Conservation (phyloP, 2,329 filamentous ascomycete species). For the Sporothrix brasiliensis region DNA sequence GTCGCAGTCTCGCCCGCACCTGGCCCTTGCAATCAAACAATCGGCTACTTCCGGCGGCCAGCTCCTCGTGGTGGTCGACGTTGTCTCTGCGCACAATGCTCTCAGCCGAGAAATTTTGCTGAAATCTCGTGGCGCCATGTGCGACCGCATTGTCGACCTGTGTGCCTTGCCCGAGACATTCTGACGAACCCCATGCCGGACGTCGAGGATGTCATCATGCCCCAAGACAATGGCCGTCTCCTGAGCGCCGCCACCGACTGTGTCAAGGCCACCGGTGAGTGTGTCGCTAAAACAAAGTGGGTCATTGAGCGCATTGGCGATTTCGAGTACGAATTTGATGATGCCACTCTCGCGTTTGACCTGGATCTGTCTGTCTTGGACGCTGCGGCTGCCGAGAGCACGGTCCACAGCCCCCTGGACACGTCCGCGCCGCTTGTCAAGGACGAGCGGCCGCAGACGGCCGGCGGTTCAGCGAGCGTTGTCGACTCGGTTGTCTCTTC, state of each 20-base stretch:
- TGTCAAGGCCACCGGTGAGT: slow-evolving; percentile 87
- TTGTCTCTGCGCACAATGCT: slow-evolving; percentile 76
- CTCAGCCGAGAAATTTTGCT: slow-evolving; percentile 68
- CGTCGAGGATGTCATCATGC: slow-evolving; percentile 77
- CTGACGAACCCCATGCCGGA: slow-evolving; percentile 69
- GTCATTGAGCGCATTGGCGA: slow-evolving; percentile 88
- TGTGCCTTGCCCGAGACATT: slow-evolving; percentile 78
- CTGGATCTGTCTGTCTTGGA: slow-evolving; percentile 62
- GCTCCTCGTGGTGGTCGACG: slow-evolving; percentile 77
- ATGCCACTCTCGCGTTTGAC: slow-evolving; percentile 52
- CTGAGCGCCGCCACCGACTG: slow-evolving; percentile 81
- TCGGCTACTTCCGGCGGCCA: slow-evolving; percentile 80
- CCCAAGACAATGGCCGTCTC: slow-evolving; percentile 74
- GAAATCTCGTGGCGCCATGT: slow-evolving; percentile 73
- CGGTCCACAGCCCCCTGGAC: slow-evolving; percentile 36
- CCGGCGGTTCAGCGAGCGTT: slow-evolving; percentile 44
- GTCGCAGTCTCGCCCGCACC: slow-evolving; percentile 83
- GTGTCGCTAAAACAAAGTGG: slow-evolving; percentile 80
- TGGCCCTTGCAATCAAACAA: slow-evolving; percentile 79
- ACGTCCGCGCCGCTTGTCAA: slow-evolving; percentile 41
- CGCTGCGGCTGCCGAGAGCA: slow-evolving; percentile 44
- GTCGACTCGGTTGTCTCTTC: slow-evolving; percentile 40
- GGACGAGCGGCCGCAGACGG: slow-evolving; percentile 31
- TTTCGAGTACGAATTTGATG: slow-evolving; percentile 79
- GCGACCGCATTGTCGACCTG: slow-evolving; percentile 78